Evolutionary conservation across 306 rosid genomes (phyloP).

Genomic region (Prunus mongolica): DNA sequence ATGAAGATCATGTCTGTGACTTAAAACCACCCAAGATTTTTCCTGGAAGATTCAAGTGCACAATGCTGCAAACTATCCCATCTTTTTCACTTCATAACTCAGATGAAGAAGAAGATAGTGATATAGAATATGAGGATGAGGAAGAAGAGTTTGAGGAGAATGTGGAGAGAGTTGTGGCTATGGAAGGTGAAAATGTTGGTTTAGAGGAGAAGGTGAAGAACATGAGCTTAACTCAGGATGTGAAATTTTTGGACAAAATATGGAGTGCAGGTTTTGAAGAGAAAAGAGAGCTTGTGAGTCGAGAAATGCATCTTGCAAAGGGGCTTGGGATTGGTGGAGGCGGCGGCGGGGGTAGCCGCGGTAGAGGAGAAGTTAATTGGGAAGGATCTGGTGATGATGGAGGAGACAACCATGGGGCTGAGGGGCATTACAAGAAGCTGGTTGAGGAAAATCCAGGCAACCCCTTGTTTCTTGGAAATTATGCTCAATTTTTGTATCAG

Average conservation of each 20-base stretch:
- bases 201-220: constrained; percentile 17
- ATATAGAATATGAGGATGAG: constrained; percentile 41
- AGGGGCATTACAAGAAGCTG: constrained; percentile 66
- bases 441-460: constrained; percentile 75
- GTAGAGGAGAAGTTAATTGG: constrained; percentile 27
- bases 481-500: constrained; percentile 72
- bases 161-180: neutral
- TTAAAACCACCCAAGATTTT: constrained; percentile 21
- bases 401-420: constrained; percentile 44
- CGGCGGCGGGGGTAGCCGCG: constrained; percentile 27
- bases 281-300: constrained; percentile 17
- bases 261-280: constrained; percentile 33
- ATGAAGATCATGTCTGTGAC: constrained; percentile 31
- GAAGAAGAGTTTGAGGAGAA: constrained; percentile 42
- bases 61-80: constrained; percentile 52
- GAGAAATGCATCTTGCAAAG: constrained; percentile 47
- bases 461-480: constrained; percentile 74
- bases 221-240: constrained; percentile 32
- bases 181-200: constrained; percentile 8
- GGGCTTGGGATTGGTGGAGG: constrained; percentile 50
- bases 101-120: constrained; percentile 37
- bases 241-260: constrained; percentile 26
- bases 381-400: constrained; percentile 46
- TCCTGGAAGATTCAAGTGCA: constrained; percentile 25
- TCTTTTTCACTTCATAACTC: constrained; percentile 33